Evolutionary conservation across 495 filamentous ascomycete species (phyloP).

Genomic region (Lasiosphaeria ovina): DNA sequence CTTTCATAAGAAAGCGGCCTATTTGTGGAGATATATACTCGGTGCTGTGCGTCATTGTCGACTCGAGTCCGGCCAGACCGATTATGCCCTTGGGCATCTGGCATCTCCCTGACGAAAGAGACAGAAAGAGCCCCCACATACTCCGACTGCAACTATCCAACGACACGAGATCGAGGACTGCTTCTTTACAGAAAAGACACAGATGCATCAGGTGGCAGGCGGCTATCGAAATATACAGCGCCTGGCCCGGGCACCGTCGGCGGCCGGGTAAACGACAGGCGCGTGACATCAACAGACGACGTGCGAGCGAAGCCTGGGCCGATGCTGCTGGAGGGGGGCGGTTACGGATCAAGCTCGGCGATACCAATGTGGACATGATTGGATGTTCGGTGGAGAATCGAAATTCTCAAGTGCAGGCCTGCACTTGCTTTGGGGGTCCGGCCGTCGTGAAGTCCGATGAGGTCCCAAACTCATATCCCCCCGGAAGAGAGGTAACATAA

Average conservation of each 20-base stretch:
- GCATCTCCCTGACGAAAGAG: too few species aligned
- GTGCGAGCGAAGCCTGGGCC: too few species aligned
- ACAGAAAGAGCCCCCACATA: too few species aligned
- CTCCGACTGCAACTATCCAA: too few species aligned
- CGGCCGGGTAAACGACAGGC: not conserved
- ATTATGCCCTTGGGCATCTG: too few species aligned
- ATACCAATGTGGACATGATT: not conserved
- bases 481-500: not conserved
- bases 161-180: too few species aligned
- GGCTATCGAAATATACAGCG: too few species aligned
- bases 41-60: not conserved
- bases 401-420: not conserved
- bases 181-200: too few species aligned
- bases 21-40: not conserved
- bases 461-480: constrained; percentile 5
- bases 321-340: too few species aligned
- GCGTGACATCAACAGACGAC: not conserved
- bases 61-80: not conserved
- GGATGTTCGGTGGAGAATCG: not conserved
- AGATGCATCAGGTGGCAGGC: too few species aligned
- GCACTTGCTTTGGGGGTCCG: constrained; percentile 25
- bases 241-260: too few species aligned
- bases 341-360: too few species aligned
- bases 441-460: constrained; percentile 17
- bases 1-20: not conserved